Percentiles rank a stretch among this genome's conserved stretches.
These are phyloP conservation scores for Grosmannia clavigera DNA, from an alignment of 2,329 filamentous ascomycete genomes.

Conservation along the genomic window DNA sequence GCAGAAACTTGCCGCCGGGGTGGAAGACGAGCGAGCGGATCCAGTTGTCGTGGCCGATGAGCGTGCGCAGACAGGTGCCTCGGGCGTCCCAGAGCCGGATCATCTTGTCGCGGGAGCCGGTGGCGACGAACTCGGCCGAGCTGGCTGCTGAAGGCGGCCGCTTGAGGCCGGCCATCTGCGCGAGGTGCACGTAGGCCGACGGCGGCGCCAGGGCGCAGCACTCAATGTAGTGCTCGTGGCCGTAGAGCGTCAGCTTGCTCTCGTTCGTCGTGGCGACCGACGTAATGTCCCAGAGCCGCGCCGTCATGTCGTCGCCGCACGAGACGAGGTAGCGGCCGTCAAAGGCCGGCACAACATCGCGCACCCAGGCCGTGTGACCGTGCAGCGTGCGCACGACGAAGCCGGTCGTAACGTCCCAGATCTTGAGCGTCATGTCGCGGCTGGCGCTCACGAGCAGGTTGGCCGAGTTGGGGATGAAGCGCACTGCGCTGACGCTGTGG, in stretches of 20 bases:
- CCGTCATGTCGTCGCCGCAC: constrained; percentile 69
- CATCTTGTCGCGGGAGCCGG: constrained; percentile 78
- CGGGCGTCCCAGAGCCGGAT: constrained; percentile 83
- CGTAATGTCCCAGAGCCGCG: constrained; percentile 74
- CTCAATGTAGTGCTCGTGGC: constrained; percentile 77
- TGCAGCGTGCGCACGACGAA: constrained; percentile 85
- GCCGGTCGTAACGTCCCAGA: constrained; percentile 90
- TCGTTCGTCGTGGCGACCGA: constrained; percentile 42
- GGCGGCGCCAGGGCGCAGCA: constrained; percentile 81
- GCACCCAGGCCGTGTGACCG: constrained; percentile 84
- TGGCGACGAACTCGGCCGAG: constrained; percentile 79
- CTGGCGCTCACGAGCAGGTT: constrained; percentile 81
- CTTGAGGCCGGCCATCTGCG: constrained; percentile 68
- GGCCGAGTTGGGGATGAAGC: constrained; percentile 73
- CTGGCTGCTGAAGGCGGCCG: constrained; percentile 63
- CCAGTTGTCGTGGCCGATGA: constrained; percentile 91
- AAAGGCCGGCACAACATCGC: constrained; percentile 68
- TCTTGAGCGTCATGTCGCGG: constrained; percentile 69
- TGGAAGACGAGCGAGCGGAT: constrained; percentile 78
- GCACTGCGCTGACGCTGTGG: constrained; percentile 81
- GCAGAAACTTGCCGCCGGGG: constrained; percentile 78
- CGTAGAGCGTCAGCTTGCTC: constrained; percentile 65
- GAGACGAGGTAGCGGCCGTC: constrained; percentile 79
- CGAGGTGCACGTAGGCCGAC: constrained; percentile 63
- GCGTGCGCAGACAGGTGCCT: constrained; percentile 71